phyloP scores from a whole-genome alignment of 352 stramenopile species.

The Pythium rishiriense region DNA sequence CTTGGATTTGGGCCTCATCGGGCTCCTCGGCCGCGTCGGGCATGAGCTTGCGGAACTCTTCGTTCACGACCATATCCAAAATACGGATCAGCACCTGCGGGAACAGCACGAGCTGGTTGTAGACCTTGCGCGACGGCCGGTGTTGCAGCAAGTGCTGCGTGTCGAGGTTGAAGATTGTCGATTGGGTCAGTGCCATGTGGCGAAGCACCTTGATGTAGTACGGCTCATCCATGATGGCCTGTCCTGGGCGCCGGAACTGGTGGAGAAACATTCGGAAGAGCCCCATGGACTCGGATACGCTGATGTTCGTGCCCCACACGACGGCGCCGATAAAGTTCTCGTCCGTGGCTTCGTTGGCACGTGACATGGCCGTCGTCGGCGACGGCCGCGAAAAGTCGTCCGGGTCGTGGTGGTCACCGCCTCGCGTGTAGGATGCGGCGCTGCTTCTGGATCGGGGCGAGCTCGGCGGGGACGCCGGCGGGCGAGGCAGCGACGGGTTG shows the following conservation, averaged over 20 bases:
- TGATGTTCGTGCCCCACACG: constrained; percentile 94
- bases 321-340: constrained; percentile 77
- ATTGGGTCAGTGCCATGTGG: constrained; percentile 79
- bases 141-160: constrained; percentile 90
- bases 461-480: constrained; percentile 61
- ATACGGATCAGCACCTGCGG: constrained; percentile 95
- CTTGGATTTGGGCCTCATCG: constrained; percentile 87
- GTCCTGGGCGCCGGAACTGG: constrained; percentile 61
- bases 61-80: constrained; percentile 95
- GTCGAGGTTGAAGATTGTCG: constrained; percentile 90
- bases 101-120: constrained; percentile 97
- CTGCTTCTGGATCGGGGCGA: constrained; percentile 52
- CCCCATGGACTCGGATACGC: constrained; percentile 90
- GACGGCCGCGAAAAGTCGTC: constrained; percentile 33
- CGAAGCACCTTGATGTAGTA: constrained; percentile 82
- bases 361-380: constrained; percentile 2
- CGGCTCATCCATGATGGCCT: constrained; percentile 41
- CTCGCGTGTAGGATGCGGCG: constrained; percentile 12
- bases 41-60: constrained; percentile 75
- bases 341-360: constrained; percentile 29
- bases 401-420: constrained; percentile 9
- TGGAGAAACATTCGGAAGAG: constrained; percentile 90
- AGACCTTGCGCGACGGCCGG: constrained; percentile 84
- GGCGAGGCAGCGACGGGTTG: constrained; percentile 44
- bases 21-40: constrained; percentile 44